phyloP scores from a whole-genome alignment of 208 protist species.

The Trypanosoma conorhini region DNA sequence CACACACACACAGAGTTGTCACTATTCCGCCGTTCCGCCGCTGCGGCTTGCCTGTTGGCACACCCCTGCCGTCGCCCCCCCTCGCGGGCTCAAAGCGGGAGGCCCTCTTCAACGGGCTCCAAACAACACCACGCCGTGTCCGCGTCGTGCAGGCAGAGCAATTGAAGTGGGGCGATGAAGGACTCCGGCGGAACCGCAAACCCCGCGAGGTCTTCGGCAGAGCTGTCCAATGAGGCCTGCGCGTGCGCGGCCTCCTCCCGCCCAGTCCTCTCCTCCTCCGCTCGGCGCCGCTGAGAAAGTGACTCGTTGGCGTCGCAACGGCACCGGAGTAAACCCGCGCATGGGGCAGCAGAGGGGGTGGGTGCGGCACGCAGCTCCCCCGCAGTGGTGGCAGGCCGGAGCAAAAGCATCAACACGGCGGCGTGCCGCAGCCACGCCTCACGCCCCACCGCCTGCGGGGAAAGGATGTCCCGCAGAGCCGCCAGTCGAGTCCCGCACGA shows the following conservation, averaged over 20 bases:
- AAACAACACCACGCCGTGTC: constrained; percentile 41
- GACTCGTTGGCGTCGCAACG: background rate
- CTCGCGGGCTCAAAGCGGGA: constrained; percentile 31
- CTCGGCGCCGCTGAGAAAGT: background rate
- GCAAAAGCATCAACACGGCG: constrained; percentile 47
- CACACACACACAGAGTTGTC: no score
- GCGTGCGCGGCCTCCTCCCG: constrained; percentile 10
- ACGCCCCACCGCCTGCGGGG: background rate
- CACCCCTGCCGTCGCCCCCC: no score
- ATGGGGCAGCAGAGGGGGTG: background rate
- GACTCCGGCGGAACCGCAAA: constrained; percentile 74
- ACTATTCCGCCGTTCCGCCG: background rate
- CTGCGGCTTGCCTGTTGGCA: background rate
- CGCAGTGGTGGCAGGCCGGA: constrained; percentile 8
- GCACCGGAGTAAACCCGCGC: background rate
- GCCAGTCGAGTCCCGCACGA: constrained; percentile 8
- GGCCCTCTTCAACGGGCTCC: constrained; percentile 29
- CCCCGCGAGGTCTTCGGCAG: constrained; percentile 79
- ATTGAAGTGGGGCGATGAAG: constrained; percentile 81
- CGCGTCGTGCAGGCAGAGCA: constrained; percentile 58
- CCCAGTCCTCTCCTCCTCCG: constrained; percentile 10
- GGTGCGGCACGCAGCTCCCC: constrained; percentile 16
- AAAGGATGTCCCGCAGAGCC: constrained; percentile 14
- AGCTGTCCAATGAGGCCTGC: constrained; percentile 41
- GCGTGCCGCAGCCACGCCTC: constrained; percentile 43